Base-by-base conservation (phyloP, 2,329 filamentous ascomycete genomes). In the Paraconiothyrium brasiliense region DNA sequence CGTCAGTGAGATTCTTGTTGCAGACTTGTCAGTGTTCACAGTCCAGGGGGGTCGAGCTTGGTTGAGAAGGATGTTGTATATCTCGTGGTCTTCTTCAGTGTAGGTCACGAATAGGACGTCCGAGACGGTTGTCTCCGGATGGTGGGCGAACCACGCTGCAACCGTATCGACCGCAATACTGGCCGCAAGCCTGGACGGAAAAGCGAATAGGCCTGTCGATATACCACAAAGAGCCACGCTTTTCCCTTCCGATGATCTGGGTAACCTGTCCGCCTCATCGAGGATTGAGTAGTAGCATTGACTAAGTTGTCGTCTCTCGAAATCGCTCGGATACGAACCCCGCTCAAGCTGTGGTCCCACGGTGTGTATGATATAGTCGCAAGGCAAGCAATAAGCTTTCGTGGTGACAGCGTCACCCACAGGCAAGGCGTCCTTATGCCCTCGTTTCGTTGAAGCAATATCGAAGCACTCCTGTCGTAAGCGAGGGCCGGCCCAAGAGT, bases 191-290 rank as follows among this genome's bases (percentile, higher is more conserved):
- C 57, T 62, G 0, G 66, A 63, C 4, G 76, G 77, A 43, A 77
- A 79, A 8, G 73, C 71, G 49, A 77, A 79, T n/a, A 77, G 41
- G 0, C 77, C 77, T 1, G 77, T 79, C 5, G 76, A 78, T 24
- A 78, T 72, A 14, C 76, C 71, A 58, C 76, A 79, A 34, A 79
- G 65, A 7, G 72, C 74, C 3, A 79, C 60, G 1, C 67, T 66
- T 44, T 76, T 77, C 13, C 66, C 68, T 34, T 73, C 68, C 1
- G 54, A 30, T n/a, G 66, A 58, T 11, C 62, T 48, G 1, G 68
- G 67, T 4, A 77, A 61, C 7, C 59, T 27, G 27, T 79, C 76
- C 7, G 67, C 67, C 32, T 67, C 70, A 13, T 71, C 64, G 2
- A 79, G 67, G 13, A 76, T 73, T 32, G 70, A 74, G 7, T 55